Base-by-base conservation (phyloP, 1,284 basidiomycete species). In the Microbotryum saponariae region DNA sequence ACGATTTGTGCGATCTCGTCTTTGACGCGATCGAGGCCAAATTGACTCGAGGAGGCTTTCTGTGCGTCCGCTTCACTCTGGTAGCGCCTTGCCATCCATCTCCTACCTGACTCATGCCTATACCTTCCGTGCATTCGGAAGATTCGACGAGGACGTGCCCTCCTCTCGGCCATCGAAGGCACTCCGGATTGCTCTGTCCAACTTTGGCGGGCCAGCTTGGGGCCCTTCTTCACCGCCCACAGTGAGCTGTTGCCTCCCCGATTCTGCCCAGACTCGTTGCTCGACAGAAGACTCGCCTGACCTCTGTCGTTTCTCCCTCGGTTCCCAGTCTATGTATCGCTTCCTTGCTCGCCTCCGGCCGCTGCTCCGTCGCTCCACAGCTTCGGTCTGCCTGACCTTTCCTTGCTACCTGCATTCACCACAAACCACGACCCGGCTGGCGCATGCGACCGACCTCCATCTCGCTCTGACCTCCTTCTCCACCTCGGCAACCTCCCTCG, bases 401-500 rank as follows among this genome's bases (percentile, higher is more conserved):
- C 81, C 86, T 0, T 71, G 77, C 0, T 67, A 75, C 44, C 70
- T 79, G 1, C 74, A 66, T 51, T 54, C 65, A 6, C 25, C 56
- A 2, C 56, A 27, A 49, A 65, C 56, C 65, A 65, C 83, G 2
- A 81, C 86, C 58, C 86, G 85, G 71, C 74, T 93, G n/a, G 82
- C 85, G 9, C 91, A 89, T 87, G 74, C 84, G 31, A 81, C 83
- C 4, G 90, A 94, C 75, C 85, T 82, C 9, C 81, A 84, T 47
- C 79, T 94, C 54, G 84, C 83, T 49, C 78, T 96, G 65, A 78
- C 82, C 46, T 86, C 89, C 21, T 93, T 93, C 73, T 83, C 87
- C 57, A 84, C 79, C 21, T 82, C 89, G 71, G 85, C 86, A 33
- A 79, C 82, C 20, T 77, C 89, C 29, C 76, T 82, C 8, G 76